Evolutionary conservation across 192 early-diverging fungal species (phyloP), one percentile per base, ranked within the genome.

Genomic region (Coemansia asiatica): DNA sequence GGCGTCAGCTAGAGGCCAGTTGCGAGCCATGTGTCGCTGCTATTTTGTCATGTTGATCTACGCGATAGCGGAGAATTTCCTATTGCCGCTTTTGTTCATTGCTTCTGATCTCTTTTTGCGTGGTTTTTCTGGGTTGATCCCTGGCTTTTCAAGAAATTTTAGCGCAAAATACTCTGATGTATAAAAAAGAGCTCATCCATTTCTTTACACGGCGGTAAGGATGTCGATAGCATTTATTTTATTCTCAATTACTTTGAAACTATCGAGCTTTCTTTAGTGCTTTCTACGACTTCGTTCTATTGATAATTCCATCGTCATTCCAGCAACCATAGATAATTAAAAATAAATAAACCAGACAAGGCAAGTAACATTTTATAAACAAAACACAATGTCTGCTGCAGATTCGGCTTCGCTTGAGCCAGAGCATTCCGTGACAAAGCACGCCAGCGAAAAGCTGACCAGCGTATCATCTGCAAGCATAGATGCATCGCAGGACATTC

Each of bases 1-100:
- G 84, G 84, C 48, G 61, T 90, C n/a, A 68, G 23, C 51, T 73
- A 66, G 40, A 25, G 38, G 19, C 60, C 6, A 6, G 21, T 9
- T 51, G n/a, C n/a, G n/a, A n/a, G n/a, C n/a, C n/a, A n/a, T n/a
- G n/a, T n/a, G n/a, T n/a, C n/a, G n/a, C n/a, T n/a, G n/a, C n/a
- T n/a, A n/a, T 51, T 51, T 51, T 51, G 10, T 6, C 21, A n/a
- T 18, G 38, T 12, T 1, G 16, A 12, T 56, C 18, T 19, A 13
- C 40, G 3, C 16, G 40, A 44, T 18, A 44, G 40, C 40, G 40
- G 40, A 26, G 50, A 53, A 53, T 53, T 53, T 26, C 6, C 21
- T 23, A 22, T 4, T 53, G 40, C 40, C 40, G 9, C 16, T 13
- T 44, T 44, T 6, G 35, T 36, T 36, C 13, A 10, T 36, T 12